Evolutionary conservation across 768 basidiomycete species (phyloP), one percentile per base, ranked within the genome.

Genomic region (Myochromella boudieri): DNA sequence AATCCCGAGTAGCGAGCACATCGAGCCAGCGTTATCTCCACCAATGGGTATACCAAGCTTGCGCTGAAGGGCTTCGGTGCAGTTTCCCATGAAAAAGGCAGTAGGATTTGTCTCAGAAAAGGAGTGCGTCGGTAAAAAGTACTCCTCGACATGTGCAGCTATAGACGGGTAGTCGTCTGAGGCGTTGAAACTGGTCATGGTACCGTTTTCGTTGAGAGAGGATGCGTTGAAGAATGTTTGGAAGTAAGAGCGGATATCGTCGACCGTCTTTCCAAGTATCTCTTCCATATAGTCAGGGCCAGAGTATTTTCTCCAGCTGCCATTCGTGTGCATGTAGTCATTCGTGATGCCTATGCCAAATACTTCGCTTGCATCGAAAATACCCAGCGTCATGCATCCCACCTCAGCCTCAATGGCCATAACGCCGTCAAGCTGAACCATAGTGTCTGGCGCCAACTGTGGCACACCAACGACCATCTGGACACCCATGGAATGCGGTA

Each of bases 331-430:
- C 12, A 55, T 42, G 11, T 15, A 28, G 15, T 55, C 49, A 12
- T 21, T 3, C 6, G 42, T 46, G 9, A 18, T 1, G 11, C 22
- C 32, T 3, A 12, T 8, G 11, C 14, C 46, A 17, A 22, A 25
- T n/a, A 41, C 12, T 8, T 12, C 7, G 14, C 46, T 28, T 1
- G 11, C 1, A 38, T n/a, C 17, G 5, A 38, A 33, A 15, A 54
- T 33, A 17, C 58, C 56, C 4, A 51, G 38, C 11, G 34, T 29
- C 44, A 62, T 55, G 28, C 59, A 60, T 8, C 53, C 55, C 0
- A 58, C 51, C 11, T 60, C 55, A 17, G 52, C 48, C 26, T 60
- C 57, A 27, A 60, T 18, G 2, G 52, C 47, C 28, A 62, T 29
- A 1, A 59, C 46, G 22, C 59, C 50, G 5, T 47, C 42, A 14